Conservation (phyloP, 306 rosid species). For the Prunus campanulata region DNA sequence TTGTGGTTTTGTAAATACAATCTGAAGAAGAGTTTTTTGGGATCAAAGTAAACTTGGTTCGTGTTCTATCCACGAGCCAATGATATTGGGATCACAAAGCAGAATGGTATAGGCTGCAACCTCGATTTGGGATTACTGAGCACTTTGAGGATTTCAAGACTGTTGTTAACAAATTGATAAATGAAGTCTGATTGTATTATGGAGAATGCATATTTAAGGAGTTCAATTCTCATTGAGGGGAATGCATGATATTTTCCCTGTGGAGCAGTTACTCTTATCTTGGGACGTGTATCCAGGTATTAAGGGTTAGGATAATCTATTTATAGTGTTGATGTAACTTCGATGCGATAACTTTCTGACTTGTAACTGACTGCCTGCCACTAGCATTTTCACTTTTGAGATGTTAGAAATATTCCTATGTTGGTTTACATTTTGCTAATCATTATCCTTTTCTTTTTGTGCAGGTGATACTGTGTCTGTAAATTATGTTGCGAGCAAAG, state of each 20-base stretch:
- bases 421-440: slow-evolving; percentile 8
- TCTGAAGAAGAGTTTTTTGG: not conserved
- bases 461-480: slow-evolving; percentile 23
- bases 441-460: not conserved
- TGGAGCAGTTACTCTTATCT: not conserved
- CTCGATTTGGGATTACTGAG: not conserved
- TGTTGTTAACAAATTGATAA: not conserved
- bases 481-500: slow-evolving; percentile 82
- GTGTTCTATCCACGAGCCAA: not conserved
- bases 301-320: not conserved
- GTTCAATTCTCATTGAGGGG: not conserved
- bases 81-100: not conserved
- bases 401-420: not conserved
- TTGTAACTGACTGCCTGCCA: not conserved
- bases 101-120: not conserved
- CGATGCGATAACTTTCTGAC: not conserved
- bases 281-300: not conserved
- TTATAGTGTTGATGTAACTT: not conserved
- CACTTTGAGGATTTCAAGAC: not conserved
- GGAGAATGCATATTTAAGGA: not conserved
- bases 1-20: not conserved
- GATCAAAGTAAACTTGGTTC: not conserved
- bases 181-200: not conserved
- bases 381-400: not conserved
- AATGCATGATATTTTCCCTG: not conserved